phyloP scores from a whole-genome alignment of 306 rosid species.

The Quercus bicolor region DNA sequence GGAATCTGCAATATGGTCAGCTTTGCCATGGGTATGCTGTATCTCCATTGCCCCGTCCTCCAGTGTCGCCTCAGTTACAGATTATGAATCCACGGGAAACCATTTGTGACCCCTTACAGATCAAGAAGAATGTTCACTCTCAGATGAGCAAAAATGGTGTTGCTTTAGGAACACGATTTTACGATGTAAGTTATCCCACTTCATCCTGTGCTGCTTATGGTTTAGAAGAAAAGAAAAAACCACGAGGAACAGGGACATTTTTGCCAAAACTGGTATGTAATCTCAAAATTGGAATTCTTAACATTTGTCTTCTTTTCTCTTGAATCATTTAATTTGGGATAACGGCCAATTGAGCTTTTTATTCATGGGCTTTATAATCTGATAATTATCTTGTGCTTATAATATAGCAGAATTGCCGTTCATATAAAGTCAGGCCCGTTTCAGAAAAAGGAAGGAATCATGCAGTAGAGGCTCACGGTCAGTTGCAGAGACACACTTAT shows the following conservation, averaged over 20 bases:
- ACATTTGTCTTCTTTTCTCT: neutral
- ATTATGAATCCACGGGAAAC: constrained; percentile 54
- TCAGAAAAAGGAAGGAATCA: constrained; percentile 54
- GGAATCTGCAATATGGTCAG: constrained; percentile 55
- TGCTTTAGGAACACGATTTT: constrained; percentile 36
- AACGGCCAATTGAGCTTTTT: neutral
- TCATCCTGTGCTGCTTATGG: constrained; percentile 34
- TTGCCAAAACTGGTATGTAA: constrained; percentile 62
- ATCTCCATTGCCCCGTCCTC: constrained; percentile 49
- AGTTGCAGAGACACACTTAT: constrained; percentile 35
- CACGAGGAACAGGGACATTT: constrained; percentile 73
- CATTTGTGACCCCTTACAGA: constrained; percentile 32
- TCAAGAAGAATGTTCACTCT: constrained; percentile 39
- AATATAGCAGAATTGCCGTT: constrained; percentile 49
- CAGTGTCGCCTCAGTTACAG: constrained; percentile 46
- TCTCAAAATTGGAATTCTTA: constrained; percentile 6
- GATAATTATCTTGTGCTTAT: constrained; percentile 19
- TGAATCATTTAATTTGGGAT: constrained; percentile 2
- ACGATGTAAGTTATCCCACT: constrained; percentile 40
- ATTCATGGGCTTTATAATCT: constrained; percentile 14
- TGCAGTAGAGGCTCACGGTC: constrained; percentile 37
- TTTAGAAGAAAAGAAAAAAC: constrained; percentile 55
- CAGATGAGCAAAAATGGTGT: constrained; percentile 44
- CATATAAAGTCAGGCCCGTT: constrained; percentile 42
- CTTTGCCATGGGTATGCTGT: constrained; percentile 42